A percentile compares a stretch with the other conserved stretches of the same genome.
phyloP scores from a whole-genome alignment of 2,329 filamentous ascomycete species.

The Apiospora rasikravindrae region DNA sequence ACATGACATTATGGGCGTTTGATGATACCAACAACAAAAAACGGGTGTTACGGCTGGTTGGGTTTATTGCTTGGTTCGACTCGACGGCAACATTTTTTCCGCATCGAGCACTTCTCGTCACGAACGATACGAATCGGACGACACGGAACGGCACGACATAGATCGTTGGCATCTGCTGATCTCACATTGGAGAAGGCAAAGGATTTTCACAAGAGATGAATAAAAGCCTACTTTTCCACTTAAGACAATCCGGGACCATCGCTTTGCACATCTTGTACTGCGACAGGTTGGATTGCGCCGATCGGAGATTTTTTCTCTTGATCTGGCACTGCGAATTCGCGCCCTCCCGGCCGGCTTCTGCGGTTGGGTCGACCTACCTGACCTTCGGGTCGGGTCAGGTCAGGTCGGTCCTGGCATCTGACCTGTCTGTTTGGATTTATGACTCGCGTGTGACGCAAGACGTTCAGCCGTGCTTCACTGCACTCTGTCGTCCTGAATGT shows the following conservation, averaged over 20 bases:
- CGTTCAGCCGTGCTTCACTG: neutral
- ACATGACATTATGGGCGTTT: slow-evolving; percentile 16
- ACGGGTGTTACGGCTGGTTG: slow-evolving; percentile 10
- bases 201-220: slow-evolving; percentile 16
- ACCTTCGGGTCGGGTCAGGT: neutral
- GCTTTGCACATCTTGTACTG: slow-evolving; percentile 11
- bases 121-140: slow-evolving; percentile 30
- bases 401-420: slow-evolving; percentile 2
- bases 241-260: slow-evolving; percentile 19
- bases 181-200: slow-evolving; percentile 8
- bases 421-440: neutral
- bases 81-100: slow-evolving; percentile 15
- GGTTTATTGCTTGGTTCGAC: slow-evolving; percentile 17
- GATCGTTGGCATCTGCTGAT: slow-evolving; percentile 16
- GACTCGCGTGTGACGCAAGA: neutral
- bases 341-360: slow-evolving; percentile 12
- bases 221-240: slow-evolving; percentile 12
- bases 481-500: neutral
- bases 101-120: slow-evolving; percentile 19
- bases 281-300: slow-evolving; percentile 19
- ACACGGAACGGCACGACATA: slow-evolving; percentile 19
- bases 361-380: slow-evolving; percentile 2
- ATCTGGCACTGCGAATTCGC: slow-evolving; percentile 14
- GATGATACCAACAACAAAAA: neutral
- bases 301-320: neutral